These are phyloP conservation scores for Gossypium davidsonii DNA, from an alignment of 441 rosid species.

Conservation along the genomic window DNA sequence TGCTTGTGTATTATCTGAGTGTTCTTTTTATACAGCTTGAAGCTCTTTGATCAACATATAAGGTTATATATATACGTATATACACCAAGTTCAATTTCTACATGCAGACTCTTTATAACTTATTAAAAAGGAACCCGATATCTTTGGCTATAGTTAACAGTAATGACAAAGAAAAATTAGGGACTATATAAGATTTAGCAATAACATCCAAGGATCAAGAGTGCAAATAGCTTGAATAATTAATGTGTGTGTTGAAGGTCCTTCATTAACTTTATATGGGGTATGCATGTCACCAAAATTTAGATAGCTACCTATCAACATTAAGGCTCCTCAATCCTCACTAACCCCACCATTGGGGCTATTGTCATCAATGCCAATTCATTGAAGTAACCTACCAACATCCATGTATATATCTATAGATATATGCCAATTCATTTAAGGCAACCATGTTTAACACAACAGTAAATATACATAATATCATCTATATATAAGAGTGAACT, in stretches of 20 bases:
- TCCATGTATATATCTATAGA: background rate
- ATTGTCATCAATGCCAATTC: conserved; percentile 10
- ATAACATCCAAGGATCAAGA: conserved; percentile 1
- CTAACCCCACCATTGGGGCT: background rate
- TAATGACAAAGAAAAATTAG: background rate
- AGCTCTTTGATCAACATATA: conserved; percentile 8
- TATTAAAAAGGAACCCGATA: background rate
- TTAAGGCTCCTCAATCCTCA: background rate
- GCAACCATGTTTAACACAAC: no score
- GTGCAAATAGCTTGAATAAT: conserved; percentile 15
- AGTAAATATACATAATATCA: no score
- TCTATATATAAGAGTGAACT: no score
- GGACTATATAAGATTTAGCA: conserved; percentile 9
- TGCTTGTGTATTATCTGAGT: background rate
- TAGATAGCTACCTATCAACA: background rate
- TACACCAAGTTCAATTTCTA: background rate
- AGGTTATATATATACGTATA: background rate
- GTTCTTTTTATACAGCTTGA: background rate
- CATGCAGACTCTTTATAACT: background rate
- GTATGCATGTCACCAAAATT: conserved; percentile 12
- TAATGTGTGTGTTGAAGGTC: conserved; percentile 29
- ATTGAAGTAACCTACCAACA: background rate
- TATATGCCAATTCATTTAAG: no score
- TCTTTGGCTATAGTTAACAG: background rate
- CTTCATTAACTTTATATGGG: conserved; percentile 25